Evolutionary conservation across 2,329 filamentous ascomycete genomes (phyloP).

Genomic region (Sporothrix pseudoabietina): DNA sequence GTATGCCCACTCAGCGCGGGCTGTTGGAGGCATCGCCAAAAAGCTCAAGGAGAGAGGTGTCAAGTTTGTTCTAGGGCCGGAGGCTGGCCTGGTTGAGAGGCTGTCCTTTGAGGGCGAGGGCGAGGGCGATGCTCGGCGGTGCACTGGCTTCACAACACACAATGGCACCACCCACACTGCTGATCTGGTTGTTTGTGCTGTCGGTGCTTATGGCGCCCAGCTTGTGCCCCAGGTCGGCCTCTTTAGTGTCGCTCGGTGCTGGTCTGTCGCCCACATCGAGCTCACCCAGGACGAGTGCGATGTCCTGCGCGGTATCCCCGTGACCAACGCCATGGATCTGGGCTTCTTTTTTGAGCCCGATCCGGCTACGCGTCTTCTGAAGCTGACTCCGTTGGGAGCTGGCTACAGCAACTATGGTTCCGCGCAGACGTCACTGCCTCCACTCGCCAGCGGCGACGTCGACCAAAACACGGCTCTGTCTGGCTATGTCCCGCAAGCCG

Average conservation of each 20-base stretch:
- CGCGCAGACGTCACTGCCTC: slow-evolving; percentile 29
- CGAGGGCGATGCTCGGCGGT: neutral
- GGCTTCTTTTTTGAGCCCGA: slow-evolving; percentile 69
- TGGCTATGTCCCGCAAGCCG: slow-evolving; percentile 40
- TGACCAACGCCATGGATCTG: slow-evolving; percentile 61
- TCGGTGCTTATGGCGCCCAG: neutral
- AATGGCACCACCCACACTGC: neutral
- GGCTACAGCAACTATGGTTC: slow-evolving; percentile 54
- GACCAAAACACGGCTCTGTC: neutral
- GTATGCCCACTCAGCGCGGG: slow-evolving; percentile 58
- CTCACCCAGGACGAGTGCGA: slow-evolving; percentile 57
- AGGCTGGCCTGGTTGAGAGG: neutral
- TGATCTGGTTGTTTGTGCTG: neutral
- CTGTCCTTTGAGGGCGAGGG: neutral
- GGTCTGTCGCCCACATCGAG: slow-evolving; percentile 58
- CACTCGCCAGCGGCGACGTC: neutral
- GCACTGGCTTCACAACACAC: slow-evolving; percentile 11
- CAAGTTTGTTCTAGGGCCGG: neutral
- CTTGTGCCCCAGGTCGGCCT: slow-evolving; percentile 2
- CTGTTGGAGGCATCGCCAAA: slow-evolving; percentile 47
- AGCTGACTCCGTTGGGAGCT: slow-evolving; percentile 61
- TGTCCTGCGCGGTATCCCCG: slow-evolving; percentile 58
- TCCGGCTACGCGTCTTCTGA: slow-evolving; percentile 57
- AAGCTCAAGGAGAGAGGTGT: neutral
- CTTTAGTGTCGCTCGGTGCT: slow-evolving; percentile 21